Base-by-base conservation (phyloP, 805 yeast species). In the Candida boidinii region DNA sequence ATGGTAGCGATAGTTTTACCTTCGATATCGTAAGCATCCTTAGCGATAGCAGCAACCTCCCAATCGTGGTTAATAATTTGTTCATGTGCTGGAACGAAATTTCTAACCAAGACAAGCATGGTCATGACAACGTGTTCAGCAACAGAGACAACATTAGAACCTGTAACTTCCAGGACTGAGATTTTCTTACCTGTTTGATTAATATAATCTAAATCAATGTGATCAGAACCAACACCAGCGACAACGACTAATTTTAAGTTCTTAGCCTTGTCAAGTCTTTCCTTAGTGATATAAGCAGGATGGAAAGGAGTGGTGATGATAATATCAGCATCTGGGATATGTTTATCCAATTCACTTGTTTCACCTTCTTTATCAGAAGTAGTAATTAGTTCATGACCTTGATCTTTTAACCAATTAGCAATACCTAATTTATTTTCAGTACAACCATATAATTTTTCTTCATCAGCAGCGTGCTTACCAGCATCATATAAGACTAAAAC, bases 181-280 rank as follows among this genome's bases (percentile, higher is more conserved):
- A 82, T 72, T 40, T 73, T 69, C 38, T 63, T 62, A 42, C 71
- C 76, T 44, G 76, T 72, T 42, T 84, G 76, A 45, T 60, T 53
- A 46, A 62, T 62, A 45, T 81, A 81, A 44, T 68, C 68, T 46
- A 82, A 66, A 49, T 81, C 90, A 41, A 81, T 66, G 57, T 82
- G 92, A 53, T 82, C 92, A 15, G 86, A 77, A 10, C 94, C 94
- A 38, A 82, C 87, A 46, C 92, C 94, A 8, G 94, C 94, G 30
- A 88, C 82, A 45, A 80, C 66, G 39, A 77, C 63, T 32, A 79
- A 51, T 62, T 79, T 80, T 57, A 82, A 68, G 33, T 78, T 79
- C 53, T 76, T 76, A 22, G 90, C 88, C 49, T 71, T 69, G 31
- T 62, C 74, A 41, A 82, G 68, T 48, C 90, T 68, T 45, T 76